Conservation (phyloP, 257 asterid genomes). For the Lycium ferocissimum region DNA sequence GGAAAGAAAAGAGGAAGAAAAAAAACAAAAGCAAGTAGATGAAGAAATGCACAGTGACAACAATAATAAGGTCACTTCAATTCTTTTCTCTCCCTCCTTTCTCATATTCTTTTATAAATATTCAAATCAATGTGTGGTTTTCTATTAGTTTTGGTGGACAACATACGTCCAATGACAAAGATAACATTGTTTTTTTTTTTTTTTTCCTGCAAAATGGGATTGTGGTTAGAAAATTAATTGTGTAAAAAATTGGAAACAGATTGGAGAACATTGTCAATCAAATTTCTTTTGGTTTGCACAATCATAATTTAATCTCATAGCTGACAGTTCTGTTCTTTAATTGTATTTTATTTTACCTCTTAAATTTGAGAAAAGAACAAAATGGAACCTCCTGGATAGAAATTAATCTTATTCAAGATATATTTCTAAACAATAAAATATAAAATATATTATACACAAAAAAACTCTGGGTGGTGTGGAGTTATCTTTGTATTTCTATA, state of each 20-base stretch:
- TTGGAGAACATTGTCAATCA: constrained; percentile 16
- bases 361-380: not conserved
- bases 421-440: not conserved
- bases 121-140: not conserved
- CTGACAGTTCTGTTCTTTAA: not conserved
- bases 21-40: too few species aligned
- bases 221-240: constrained; percentile 7
- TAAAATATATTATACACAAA: not conserved
- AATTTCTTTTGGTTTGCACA: constrained; percentile 9
- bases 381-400: not conserved
- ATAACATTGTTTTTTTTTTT: not conserved
- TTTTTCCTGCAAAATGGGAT: not conserved
- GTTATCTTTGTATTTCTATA: not conserved
- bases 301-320: not conserved
- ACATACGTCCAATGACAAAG: constrained; percentile 19
- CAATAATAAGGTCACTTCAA: not conserved
- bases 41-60: not conserved
- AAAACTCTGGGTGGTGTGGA: not conserved
- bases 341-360: not conserved
- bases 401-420: constrained; percentile 21
- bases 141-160: not conserved
- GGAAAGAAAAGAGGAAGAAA: too few species aligned
- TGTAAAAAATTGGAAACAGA: not conserved
- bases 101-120: not conserved
- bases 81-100: not conserved